Evolutionary conservation across 306 rosid species (phyloP), one percentile per base, ranked within the genome.

Genomic region (Quercus parvula): DNA sequence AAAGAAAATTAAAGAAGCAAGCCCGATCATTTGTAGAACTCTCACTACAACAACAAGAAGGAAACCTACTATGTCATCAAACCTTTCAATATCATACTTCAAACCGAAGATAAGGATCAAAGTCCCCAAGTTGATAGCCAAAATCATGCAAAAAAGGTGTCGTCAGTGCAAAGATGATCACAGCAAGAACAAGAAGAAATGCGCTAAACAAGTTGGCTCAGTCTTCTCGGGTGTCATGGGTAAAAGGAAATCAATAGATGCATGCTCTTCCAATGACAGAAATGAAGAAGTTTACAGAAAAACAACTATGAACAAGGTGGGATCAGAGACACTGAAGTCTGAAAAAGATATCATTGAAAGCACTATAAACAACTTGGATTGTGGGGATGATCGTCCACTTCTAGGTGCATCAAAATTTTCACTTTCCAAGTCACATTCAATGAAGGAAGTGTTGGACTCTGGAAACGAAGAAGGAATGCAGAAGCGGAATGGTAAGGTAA

Each of bases 51-150:
- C 62, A 25, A 41, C 0, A 41, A 41, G 46, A 7, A 41, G 64
- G 54, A 49, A 49, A 1, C 17, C 14, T 5, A 17, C 28, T 35
- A 13, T 63, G 14, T 58, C 73, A 24, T 61, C 79, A 76, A 28
- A 63, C 13, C 52, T 46, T 76, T 11, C 79, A 31, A 71, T 57
- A 18, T 76, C 86, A 3, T 76, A 62, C 75, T 75, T 63, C 67
- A 25, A 64, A 56, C 76, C 80, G 17, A 78, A 75, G 64, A 75
- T 83, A 57, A 80, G 85, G 79, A 81, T 78, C 41, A 83, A 78
- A 46, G 78, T 84, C 71, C 88, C 85, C 5, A 85, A 78, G 35
- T 81, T 71, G 46, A 54, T 79, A 17, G n/a, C 70, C 62, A 85
- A 76, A 70, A 76, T 79, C 66, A 85, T 86, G 79, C 86, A 70